These are phyloP conservation scores for Ophiocordyceps camponoti-leonardi DNA, from an alignment of 2,329 filamentous ascomycete genomes.

Conservation along the genomic window DNA sequence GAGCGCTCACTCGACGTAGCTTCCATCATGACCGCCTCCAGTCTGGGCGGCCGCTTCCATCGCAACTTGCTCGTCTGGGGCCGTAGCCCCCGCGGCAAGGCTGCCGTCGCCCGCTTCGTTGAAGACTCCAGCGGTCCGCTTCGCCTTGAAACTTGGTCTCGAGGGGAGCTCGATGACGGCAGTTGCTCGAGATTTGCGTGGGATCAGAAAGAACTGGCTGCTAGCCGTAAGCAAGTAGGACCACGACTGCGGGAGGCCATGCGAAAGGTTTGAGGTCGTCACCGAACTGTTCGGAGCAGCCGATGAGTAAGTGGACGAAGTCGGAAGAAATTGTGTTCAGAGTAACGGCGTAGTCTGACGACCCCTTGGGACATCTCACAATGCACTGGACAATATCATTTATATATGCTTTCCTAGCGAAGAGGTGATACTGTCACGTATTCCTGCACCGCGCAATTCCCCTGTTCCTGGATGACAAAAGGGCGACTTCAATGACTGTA, in stretches of 20 bases:
- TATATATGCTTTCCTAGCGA: no score
- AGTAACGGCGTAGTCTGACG: no score
- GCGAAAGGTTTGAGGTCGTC: conserved; percentile 10
- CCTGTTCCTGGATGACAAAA: no score
- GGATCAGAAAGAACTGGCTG: conserved; percentile 44
- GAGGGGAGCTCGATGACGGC: conserved; percentile 24
- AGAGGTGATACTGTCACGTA: no score
- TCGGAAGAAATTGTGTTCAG: no score
- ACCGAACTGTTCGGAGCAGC: not conserved
- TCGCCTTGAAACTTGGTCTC: conserved; percentile 35
- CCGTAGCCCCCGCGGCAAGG: conserved; percentile 27
- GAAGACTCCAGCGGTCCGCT: conserved; percentile 26
- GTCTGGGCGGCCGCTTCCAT: conserved; percentile 35
- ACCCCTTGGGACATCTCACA: no score
- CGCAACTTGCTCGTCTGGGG: conserved; percentile 55
- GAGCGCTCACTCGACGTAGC: conserved; percentile 44
- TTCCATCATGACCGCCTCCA: conserved; percentile 52
- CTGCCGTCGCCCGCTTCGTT: conserved; percentile 38
- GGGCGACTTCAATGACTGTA: no score
- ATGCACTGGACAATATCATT: no score
- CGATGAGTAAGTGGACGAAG: no score
- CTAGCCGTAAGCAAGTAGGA: conserved; percentile 53
- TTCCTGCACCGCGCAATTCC: no score
- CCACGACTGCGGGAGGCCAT: conserved; percentile 45
- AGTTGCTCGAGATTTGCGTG: conserved; percentile 40